phyloP scores from a whole-genome alignment of 2,329 filamentous ascomycete species.

The Penicillium griseofulvum region DNA sequence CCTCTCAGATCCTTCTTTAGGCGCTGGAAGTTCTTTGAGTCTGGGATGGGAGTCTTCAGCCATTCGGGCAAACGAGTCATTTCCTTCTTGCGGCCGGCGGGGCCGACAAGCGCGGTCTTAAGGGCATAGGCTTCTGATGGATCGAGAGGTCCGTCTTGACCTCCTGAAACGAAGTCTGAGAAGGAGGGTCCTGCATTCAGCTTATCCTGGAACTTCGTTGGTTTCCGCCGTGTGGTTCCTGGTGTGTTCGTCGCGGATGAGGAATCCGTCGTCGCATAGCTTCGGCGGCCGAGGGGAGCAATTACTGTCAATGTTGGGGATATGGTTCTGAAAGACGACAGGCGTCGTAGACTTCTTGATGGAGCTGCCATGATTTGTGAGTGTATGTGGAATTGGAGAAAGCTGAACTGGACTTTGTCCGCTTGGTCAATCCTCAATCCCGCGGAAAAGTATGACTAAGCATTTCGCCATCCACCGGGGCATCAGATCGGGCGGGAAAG shows the following conservation, averaged over 20 bases:
- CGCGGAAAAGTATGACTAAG: conserved; percentile 9
- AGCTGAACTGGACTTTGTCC: conserved; percentile 5
- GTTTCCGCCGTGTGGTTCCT: conserved; percentile 52
- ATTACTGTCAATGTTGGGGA: conserved; percentile 16
- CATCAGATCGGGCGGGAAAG: conserved; percentile 1
- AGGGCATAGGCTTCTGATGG: conserved; percentile 57
- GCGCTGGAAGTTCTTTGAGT: conserved; percentile 82
- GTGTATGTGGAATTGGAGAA: conserved; percentile 9
- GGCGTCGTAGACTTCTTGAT: conserved; percentile 31
- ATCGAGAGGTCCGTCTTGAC: conserved; percentile 43
- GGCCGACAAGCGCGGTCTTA: conserved; percentile 61
- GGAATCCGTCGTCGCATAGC: conserved; percentile 42
- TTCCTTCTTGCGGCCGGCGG: conserved; percentile 61
- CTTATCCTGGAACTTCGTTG: conserved; percentile 60
- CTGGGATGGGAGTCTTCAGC: conserved; percentile 94
- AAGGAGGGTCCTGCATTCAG: conserved; percentile 65
- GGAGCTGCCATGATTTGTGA: conserved; percentile 34
- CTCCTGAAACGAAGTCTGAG: conserved; percentile 58
- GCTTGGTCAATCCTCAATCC: background rate
- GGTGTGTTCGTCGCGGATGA: conserved; percentile 35
- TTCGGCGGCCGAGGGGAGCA: conserved; percentile 25
- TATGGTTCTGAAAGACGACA: conserved; percentile 30
- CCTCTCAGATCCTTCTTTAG: conserved; percentile 93
- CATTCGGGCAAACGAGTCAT: conserved; percentile 80
- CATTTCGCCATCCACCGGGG: background rate